phyloP scores from a whole-genome alignment of 2,329 filamentous ascomycete genomes.

The Chrysoporthe deuterocubensis region DNA sequence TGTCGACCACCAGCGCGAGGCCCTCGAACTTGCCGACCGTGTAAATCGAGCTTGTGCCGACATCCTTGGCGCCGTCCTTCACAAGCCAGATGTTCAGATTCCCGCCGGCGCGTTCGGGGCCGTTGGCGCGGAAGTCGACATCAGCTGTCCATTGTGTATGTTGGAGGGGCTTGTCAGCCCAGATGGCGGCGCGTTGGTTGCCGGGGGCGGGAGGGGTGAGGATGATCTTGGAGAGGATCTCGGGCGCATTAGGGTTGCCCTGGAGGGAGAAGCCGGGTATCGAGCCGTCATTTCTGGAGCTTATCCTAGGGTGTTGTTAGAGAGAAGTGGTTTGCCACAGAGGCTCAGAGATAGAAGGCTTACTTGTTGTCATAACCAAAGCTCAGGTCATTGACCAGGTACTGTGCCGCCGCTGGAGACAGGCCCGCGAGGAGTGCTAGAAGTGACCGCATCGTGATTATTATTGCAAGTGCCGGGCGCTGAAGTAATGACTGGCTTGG shows the following conservation, averaged over 20 bases:
- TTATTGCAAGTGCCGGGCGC: background rate
- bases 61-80: constrained; percentile 65
- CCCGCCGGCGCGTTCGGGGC: constrained; percentile 81
- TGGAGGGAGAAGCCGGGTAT: constrained; percentile 60
- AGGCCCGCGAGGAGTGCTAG: constrained; percentile 48
- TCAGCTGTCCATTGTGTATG: constrained; percentile 79
- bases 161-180: constrained; percentile 69
- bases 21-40: constrained; percentile 86
- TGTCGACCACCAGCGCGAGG: constrained; percentile 84
- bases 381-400: constrained; percentile 73
- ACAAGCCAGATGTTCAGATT: constrained; percentile 95
- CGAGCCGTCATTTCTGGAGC: constrained; percentile 57
- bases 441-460: constrained; percentile 48
- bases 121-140: constrained; percentile 84
- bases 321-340: background rate
- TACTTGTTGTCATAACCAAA: constrained; percentile 75
- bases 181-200: constrained; percentile 81
- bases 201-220: constrained; percentile 88
- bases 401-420: constrained; percentile 62
- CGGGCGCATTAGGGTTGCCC: constrained; percentile 59
- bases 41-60: constrained; percentile 80
- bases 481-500: background rate
- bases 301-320: constrained; percentile 57
- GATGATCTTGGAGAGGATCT: constrained; percentile 82
- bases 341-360: constrained; percentile 2